Evolutionary conservation across 202 grass and related monocot species (phyloP).

Genomic region (Cymbopogon flexuosus): DNA sequence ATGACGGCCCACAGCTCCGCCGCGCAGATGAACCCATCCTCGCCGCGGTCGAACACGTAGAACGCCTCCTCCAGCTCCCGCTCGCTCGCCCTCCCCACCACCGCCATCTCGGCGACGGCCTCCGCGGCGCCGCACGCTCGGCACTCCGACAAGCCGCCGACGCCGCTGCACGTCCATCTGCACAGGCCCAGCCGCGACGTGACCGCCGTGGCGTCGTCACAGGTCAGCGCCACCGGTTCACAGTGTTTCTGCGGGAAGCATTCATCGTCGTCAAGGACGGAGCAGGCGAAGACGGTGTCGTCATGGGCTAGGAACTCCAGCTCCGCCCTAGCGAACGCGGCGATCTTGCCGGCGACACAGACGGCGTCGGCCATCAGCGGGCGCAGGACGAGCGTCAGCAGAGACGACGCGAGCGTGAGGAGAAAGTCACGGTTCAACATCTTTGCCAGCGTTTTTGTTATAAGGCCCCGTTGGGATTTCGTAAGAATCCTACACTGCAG

Average conservation of each 20-base stretch:
- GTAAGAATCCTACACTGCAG: not conserved
- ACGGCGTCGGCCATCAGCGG: slow-evolving; percentile 17
- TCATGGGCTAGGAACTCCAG: not conserved
- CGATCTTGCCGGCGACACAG: not conserved
- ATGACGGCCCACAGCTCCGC: slow-evolving; percentile 34
- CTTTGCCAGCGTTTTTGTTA: not conserved
- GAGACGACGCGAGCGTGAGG: not conserved
- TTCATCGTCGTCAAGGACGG: not conserved
- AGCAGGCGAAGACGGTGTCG: not conserved
- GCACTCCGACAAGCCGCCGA: too few species aligned
- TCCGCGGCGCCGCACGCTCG: too few species aligned
- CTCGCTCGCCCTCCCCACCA: not conserved
- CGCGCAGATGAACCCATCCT: slow-evolving; percentile 40
- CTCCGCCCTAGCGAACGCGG: not conserved
- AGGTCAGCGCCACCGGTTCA: not conserved
- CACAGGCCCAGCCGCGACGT: not conserved
- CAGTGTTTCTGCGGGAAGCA: too few species aligned
- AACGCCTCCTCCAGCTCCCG: slow-evolving; percentile 38
- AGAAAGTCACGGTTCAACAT: not conserved
- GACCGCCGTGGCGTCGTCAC: not conserved
- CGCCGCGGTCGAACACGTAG: slow-evolving; percentile 33
- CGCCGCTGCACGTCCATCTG: too few species aligned
- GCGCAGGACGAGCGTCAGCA: not conserved
- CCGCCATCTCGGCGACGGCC: not conserved
- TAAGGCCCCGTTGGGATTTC: not conserved